These are phyloP conservation scores for Fraxinus americana DNA, from an alignment of 257 asterid species.

Conservation along the genomic window DNA sequence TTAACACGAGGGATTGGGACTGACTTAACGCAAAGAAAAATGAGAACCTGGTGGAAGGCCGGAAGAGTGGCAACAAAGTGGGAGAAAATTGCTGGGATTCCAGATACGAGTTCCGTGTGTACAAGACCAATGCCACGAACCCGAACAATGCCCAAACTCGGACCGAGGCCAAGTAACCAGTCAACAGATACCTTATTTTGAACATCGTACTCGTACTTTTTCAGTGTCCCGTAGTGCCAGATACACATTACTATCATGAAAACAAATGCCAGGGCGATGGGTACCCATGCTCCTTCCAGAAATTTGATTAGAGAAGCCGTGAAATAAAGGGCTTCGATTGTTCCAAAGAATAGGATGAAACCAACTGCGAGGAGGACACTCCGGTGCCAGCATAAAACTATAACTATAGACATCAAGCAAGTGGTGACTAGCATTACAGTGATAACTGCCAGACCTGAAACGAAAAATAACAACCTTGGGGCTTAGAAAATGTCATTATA, in stretches of 20 bases:
- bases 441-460: constrained; percentile 35
- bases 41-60: constrained; percentile 26
- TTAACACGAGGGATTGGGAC: constrained; percentile 28
- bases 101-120: constrained; percentile 24
- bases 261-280: constrained; percentile 11
- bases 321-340: constrained; percentile 18
- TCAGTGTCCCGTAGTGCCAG: constrained; percentile 20
- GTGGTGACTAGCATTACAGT: constrained; percentile 39
- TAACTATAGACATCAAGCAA: constrained; percentile 39
- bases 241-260: constrained; percentile 20
- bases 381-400: constrained; percentile 35
- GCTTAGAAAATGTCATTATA: not conserved
- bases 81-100: constrained; percentile 20
- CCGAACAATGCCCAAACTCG: constrained; percentile 20
- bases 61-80: constrained; percentile 22
- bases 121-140: constrained; percentile 23
- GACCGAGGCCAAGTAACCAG: constrained; percentile 23
- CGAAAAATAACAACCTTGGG: not conserved
- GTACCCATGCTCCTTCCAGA: constrained; percentile 23
- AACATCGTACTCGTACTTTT: constrained; percentile 15
- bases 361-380: constrained; percentile 24
- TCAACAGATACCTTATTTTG: constrained; percentile 24
- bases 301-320: constrained; percentile 14
- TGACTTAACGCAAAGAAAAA: constrained; percentile 20
- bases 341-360: constrained; percentile 30